phyloP scores from a whole-genome alignment of 78 protist species.

The Cavenderia fasciculata region DNA sequence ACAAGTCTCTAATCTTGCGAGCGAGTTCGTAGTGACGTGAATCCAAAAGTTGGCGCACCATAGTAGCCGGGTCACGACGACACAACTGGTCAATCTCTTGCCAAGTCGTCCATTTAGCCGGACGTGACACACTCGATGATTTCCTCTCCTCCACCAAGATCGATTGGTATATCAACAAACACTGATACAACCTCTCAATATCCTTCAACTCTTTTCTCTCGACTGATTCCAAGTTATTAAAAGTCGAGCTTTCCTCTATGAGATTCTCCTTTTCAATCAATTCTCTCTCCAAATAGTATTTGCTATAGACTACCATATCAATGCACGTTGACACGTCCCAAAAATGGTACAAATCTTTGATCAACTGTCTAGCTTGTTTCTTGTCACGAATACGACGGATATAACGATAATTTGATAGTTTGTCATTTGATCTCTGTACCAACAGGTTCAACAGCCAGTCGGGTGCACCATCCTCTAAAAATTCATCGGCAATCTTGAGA shows the following conservation, averaged over 20 bases:
- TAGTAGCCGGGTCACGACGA: conserved; percentile 17
- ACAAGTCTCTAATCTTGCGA: conserved; percentile 40
- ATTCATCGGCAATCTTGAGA: conserved; percentile 64
- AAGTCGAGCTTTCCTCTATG: not conserved
- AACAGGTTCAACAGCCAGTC: conserved; percentile 67
- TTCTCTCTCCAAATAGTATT: not conserved
- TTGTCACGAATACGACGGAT: conserved; percentile 62
- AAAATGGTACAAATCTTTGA: conserved; percentile 29
- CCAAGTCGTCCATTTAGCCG: conserved; percentile 25
- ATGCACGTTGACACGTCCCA: conserved; percentile 53
- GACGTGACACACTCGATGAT: not conserved
- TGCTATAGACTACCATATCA: conserved; percentile 53
- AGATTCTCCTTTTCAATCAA: not conserved
- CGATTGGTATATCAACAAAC: conserved; percentile 45
- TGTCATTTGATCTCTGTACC: conserved; percentile 38
- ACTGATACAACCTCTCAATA: conserved; percentile 14
- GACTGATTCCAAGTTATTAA: not conserved
- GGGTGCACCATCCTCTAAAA: conserved; percentile 74
- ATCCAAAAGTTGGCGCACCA: conserved; percentile 50
- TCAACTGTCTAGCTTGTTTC: conserved; percentile 19
- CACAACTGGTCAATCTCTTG: conserved; percentile 53
- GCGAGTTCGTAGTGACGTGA: conserved; percentile 53
- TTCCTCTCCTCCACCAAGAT: not conserved
- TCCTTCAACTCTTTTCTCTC: not conserved
- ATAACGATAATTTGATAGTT: conserved; percentile 40